Evolutionary conservation across 2,329 filamentous ascomycete genomes (phyloP), one percentile per base, ranked within the genome.

Genomic region (Fusarium pilosicola): DNA sequence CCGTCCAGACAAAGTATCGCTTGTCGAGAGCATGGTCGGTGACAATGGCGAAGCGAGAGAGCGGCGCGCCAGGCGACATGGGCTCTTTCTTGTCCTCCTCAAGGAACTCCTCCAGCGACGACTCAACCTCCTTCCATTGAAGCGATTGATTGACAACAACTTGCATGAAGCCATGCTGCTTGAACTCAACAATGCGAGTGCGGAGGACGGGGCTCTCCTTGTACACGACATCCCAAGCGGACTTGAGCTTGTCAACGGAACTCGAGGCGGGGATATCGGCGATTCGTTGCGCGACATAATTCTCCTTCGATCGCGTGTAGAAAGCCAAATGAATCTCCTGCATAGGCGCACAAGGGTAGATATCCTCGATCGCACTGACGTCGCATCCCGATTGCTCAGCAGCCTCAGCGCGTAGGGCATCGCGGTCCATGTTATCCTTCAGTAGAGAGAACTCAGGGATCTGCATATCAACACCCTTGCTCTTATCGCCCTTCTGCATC

Each of bases 281-380:
- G 4, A 87, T 83, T 38, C 85, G 78, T 65, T 86, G 86, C 2
- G 86, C 85, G 1, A 89, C 83, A 46, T 89, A 89, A 1, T 84
- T 84, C 34, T 86, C 86, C 18, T 81, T 81, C 12, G 85, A 81
- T 73, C 86, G 85, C 45, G 83, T 82, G 17, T 88, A 86, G 22
- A 89, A 78, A 1, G 86, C 85, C 79, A 89, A 84, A 7, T 89
- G 82, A 8, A 85, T 86, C 74, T 88, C 86, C 65, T 89, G 88
- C 22, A 88, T 80, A 1, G 87, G 84, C 0, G 86, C 86, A 74
- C 86, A 88, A 4, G 87, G 87, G 56, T 88, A 89, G 1, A 88
- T 80, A 56, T 89, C 87, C 64, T 87, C 84, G 11, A 88, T 79
- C 12, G 74, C 62, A 1, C 72, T 56, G 8, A 75, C 57, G 65